A percentile compares a stretch with the other conserved stretches of the same genome.
These are phyloP conservation scores for Malus hybrid DNA, from an alignment of 331 rosid species.

Conservation along the genomic window DNA sequence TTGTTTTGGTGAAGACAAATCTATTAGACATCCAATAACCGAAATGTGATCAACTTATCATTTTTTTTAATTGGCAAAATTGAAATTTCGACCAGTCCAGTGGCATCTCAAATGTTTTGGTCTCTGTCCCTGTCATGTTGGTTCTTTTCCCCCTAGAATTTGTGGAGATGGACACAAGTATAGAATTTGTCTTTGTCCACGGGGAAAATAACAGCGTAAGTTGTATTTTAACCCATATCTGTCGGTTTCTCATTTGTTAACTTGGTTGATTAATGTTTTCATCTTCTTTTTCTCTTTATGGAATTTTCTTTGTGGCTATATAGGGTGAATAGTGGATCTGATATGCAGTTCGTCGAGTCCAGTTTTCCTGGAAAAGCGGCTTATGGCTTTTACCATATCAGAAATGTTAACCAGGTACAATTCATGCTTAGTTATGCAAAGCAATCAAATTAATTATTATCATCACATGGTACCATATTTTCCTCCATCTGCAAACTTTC, in stretches of 20 bases:
- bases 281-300: not conserved
- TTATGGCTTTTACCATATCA: slow-evolving; percentile 63
- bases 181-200: too few relatives aligned
- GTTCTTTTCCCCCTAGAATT: too few relatives aligned
- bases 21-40: not conserved
- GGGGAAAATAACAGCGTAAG: too few relatives aligned
- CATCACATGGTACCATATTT: not conserved
- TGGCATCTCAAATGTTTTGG: not conserved
- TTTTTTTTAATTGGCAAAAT: not conserved
- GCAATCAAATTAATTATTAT: not conserved
- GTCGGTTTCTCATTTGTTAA: not conserved
- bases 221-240: not conserved
- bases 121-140: not conserved
- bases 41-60: not conserved
- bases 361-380: slow-evolving; percentile 33
- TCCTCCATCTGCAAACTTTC: not conserved
- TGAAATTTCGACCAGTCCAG: not conserved
- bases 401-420: slow-evolving; percentile 66
- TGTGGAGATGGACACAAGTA: too few relatives aligned
- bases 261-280: not conserved
- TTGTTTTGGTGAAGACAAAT: not conserved
- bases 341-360: slow-evolving; percentile 19
- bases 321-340: slow-evolving; percentile 46
- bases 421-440: not conserved
- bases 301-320: slow-evolving; percentile 4